Base-by-base conservation (phyloP, 805 yeast species). In the Blastobotrys peoriensis region DNA sequence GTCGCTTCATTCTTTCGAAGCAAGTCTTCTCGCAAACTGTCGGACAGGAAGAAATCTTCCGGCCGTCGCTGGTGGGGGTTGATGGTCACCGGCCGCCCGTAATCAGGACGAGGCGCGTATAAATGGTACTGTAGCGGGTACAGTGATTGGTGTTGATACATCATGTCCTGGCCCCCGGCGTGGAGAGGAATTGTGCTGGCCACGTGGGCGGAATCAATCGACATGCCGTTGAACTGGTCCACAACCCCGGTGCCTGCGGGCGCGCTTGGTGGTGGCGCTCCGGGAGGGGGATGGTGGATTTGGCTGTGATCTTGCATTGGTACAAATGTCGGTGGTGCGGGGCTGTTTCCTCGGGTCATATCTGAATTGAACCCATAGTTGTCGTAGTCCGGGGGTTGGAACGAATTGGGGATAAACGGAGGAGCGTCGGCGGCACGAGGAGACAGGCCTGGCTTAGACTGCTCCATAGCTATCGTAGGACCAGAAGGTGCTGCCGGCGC, bases 51-150 rank as follows among this genome's bases (percentile, higher is more conserved):
- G 57, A 93, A 70, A 46, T 74, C 75, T 44, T 76, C 76, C 2
- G 81, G 76, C 25, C 78, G 78, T 36, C 87, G 74, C 64, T 88
- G 89, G 59, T 88, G 79, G 1, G 86, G 78, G 40, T 74, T 73
- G 49, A 84, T 66, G 10, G 81, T 79, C 34, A 73, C 70, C 39
- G 81, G 62, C 57, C 82, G 80, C 9, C 44, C 33, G 3, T 40
- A 23, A 25, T 88, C 89, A 6, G 96, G 91, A 23, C 78, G 74
- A 2, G 97, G 97, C 0, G 96, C 93, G 64, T 91, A 89, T 33
- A 87, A 65, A 64, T 89, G 96, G 60, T 86, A 85, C 57, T 87
- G 87, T 36, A 86, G 66, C 53, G 66, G 63, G 38, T 56, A 51
- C 13, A 53, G 46, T n/a, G 57, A 48, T 27, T 57, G 63, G 21